phyloP scores from a whole-genome alignment of 768 basidiomycete genomes.

The Pleurotus salmoneostramineus region DNA sequence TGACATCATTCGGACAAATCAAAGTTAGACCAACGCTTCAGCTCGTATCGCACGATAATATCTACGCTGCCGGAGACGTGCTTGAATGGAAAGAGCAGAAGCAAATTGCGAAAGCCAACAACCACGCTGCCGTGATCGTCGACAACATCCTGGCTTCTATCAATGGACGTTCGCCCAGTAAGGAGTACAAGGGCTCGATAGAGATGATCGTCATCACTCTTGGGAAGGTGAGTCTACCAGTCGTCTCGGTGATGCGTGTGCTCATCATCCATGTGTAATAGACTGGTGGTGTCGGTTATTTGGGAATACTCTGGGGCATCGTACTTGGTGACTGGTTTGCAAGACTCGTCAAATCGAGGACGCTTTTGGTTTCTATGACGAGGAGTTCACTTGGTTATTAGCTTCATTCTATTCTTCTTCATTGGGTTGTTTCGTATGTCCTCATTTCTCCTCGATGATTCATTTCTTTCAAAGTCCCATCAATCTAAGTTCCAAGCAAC shows the following conservation, averaged over 20 bases:
- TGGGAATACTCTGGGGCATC: slow-evolving; percentile 40
- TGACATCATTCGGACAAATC: slow-evolving; percentile 38
- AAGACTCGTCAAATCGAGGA: slow-evolving; percentile 22
- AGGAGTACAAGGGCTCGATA: slow-evolving; percentile 41
- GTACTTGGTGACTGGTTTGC: slow-evolving; percentile 40
- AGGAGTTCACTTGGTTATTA: background rate
- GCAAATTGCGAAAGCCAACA: slow-evolving; percentile 38
- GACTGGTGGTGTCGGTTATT: slow-evolving; percentile 34
- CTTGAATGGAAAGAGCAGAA: slow-evolving; percentile 65
- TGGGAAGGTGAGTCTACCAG: slow-evolving; percentile 38
- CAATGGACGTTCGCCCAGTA: slow-evolving; percentile 28
- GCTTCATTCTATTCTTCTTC: background rate
- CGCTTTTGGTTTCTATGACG: slow-evolving; percentile 14
- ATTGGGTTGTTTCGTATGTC: background rate
- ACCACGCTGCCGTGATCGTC: slow-evolving; percentile 42
- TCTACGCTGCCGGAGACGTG: slow-evolving; percentile 67
- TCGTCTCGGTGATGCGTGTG: background rate
- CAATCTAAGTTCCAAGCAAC: background rate
- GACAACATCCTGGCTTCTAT: slow-evolving; percentile 47
- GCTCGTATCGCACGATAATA: slow-evolving; percentile 40
- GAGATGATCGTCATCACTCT: slow-evolving; percentile 54
- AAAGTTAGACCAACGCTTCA: slow-evolving; percentile 58
- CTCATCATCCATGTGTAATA: slow-evolving; percentile 10
- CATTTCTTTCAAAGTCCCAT: background rate
- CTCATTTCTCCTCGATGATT: background rate